Conservation (phyloP, 306 rosid species). For the Cercis canadensis region DNA sequence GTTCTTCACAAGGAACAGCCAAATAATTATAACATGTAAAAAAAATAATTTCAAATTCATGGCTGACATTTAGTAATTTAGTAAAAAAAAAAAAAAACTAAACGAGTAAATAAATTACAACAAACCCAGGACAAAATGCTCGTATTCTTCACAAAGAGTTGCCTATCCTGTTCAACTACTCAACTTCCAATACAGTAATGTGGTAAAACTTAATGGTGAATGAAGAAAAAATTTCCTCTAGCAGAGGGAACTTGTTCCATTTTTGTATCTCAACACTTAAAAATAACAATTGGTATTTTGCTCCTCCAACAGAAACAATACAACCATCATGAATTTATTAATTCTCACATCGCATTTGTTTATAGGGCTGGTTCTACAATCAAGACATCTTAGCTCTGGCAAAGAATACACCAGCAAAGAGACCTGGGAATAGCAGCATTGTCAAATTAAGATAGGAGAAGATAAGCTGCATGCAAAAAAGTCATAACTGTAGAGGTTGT, state of each 20-base stretch:
- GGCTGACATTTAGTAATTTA: background rate
- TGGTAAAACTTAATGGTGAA: too few relatives aligned
- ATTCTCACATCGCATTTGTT: constrained; percentile 30
- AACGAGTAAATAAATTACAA: background rate
- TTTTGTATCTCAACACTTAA: too few relatives aligned
- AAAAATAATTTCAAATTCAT: background rate
- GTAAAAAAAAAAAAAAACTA: background rate
- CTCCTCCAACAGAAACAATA: constrained; percentile 28
- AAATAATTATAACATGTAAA: background rate
- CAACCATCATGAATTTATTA: constrained; percentile 16
- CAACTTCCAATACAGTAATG: too few relatives aligned
- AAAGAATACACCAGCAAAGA: constrained; percentile 84
- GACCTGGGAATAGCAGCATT: constrained; percentile 60
- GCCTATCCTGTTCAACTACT: background rate
- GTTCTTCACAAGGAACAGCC: too few relatives aligned
- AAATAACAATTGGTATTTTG: too few relatives aligned
- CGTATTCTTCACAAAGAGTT: background rate
- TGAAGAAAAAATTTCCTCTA: too few relatives aligned
- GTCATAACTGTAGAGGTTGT: background rate
- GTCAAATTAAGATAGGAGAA: background rate
- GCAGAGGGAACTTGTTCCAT: too few relatives aligned
- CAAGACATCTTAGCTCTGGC: constrained; percentile 84
- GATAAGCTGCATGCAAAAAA: background rate
- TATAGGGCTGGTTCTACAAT: constrained; percentile 24
- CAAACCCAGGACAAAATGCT: background rate